Evolutionary conservation across 192 early-diverging fungal species (phyloP), one percentile per base, ranked within the genome.

Genomic region (Dissophora globulifera): DNA sequence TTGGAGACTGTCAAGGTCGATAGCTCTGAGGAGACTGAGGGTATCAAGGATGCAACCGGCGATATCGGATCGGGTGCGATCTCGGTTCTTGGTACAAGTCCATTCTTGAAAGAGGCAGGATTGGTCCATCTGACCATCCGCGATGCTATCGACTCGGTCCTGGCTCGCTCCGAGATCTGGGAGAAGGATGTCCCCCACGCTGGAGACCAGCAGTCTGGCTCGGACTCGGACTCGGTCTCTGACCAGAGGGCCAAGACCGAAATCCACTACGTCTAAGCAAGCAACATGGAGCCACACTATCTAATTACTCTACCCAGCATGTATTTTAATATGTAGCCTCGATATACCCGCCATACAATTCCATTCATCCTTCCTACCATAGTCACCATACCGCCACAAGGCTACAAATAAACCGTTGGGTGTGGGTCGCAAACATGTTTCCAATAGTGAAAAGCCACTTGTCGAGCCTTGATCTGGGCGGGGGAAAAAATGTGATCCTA

Each of bases 41-140:
- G 47, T 15, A 52, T 33, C 35, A 53, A 59, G 50, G 7, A 19
- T 16, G 41, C 51, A 32, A 43, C 42, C 38, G 47, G 46, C 38
- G 38, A 55, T 33, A 49, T 50, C 38, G 58, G 58, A 3, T 47
- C 47, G 19, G 59, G 45, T 15, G 72, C 64, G 5, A 12, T 61
- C 4, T 62, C 72, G 0, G 35, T 76, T 8, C 31, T 31, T 10
- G 72, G 72, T 5, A 13, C 43, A 2, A 64, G 61, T 31, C 72
- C 72, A 0, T 76, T 67, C 64, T 62, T 76, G 63, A 76, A 76
- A 64, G 72, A 76, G 52, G 62, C 54, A 1, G 72, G 72, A 15
- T 50, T 76, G 50, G 72, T 76, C 25, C 72, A 76, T 40, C 58
- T 76, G 41, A 76, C 72, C n/a, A 23, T 76, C n/a, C 72, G 72